phyloP scores from a whole-genome alignment of 2,329 filamentous ascomycete species.

The Torrubiellomyces zombiae region DNA sequence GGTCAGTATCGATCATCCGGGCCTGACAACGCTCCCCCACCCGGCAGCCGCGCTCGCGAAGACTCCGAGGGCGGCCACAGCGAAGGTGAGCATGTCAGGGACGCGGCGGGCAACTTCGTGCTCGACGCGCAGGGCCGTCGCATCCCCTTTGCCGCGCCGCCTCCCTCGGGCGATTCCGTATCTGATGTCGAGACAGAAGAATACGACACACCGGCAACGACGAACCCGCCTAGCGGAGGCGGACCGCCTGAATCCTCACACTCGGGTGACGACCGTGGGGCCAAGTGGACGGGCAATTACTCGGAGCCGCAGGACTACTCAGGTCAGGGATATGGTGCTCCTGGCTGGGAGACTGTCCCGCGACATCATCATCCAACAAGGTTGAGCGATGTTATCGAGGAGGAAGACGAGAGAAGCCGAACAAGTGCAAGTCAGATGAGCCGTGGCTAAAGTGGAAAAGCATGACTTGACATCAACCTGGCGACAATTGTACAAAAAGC shows the following conservation, averaged over 20 bases:
- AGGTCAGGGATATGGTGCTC: conserved; percentile 47
- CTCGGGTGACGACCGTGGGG: conserved; percentile 11
- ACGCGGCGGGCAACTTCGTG: conserved; percentile 42
- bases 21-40: conserved; percentile 6
- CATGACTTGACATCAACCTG: no score
- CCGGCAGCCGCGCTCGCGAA: conserved; percentile 9
- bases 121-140: conserved; percentile 44
- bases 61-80: conserved; percentile 45
- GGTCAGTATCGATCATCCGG: conserved; percentile 11
- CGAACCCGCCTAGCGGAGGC: conserved; percentile 19
- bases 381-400: conserved; percentile 75
- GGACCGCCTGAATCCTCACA: conserved; percentile 15
- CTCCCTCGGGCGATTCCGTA: conserved; percentile 25
- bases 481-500: no score
- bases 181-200: conserved; percentile 39
- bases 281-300: conserved; percentile 26
- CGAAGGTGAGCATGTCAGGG: conserved; percentile 56
- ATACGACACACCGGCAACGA: conserved; percentile 36
- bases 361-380: conserved; percentile 78
- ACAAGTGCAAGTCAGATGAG: conserved; percentile 52
- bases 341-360: conserved; percentile 61
- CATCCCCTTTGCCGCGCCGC: conserved; percentile 30
- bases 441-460: conserved; percentile 22
- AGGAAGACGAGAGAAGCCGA: conserved; percentile 66
- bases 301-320: conserved; percentile 41